These are phyloP conservation scores for Hyparrhenia diplandra DNA, from an alignment of 176 grass and related monocot genomes.

Conservation along the genomic window DNA sequence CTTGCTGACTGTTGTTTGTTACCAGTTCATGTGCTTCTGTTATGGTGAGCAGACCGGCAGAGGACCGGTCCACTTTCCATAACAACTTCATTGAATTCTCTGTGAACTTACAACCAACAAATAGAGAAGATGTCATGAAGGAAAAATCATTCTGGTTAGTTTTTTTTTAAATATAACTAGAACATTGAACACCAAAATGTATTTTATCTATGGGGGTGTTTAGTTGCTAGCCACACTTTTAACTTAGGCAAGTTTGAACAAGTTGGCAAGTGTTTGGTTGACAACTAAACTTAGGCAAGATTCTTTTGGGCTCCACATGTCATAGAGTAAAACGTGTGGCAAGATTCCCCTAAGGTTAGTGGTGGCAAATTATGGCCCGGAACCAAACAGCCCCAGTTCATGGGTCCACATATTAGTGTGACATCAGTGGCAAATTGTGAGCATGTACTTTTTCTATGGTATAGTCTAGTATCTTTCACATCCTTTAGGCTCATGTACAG, in stretches of 20 bases:
- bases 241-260: too few species aligned
- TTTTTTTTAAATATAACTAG: neutral
- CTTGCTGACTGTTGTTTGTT: conserved; percentile 10
- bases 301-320: too few species aligned
- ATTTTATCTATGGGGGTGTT: neutral
- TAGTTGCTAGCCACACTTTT: too few species aligned
- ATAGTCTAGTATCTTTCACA: conserved; percentile 9
- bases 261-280: too few species aligned
- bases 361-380: too few species aligned
- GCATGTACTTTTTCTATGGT: neutral
- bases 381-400: too few species aligned
- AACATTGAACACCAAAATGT: neutral
- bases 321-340: too few species aligned
- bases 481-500: neutral
- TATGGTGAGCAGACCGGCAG: too few species aligned
- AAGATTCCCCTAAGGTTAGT: too few species aligned
- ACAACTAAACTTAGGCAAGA: too few species aligned
- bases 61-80: too few species aligned
- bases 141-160: neutral
- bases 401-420: neutral
- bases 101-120: conserved; percentile 1
- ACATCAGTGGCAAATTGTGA: neutral
- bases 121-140: neutral
- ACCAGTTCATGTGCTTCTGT: neutral
- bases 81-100: neutral